phyloP scores from a whole-genome alignment of 805 yeast species.

The Tanozyma kutaoensis region DNA sequence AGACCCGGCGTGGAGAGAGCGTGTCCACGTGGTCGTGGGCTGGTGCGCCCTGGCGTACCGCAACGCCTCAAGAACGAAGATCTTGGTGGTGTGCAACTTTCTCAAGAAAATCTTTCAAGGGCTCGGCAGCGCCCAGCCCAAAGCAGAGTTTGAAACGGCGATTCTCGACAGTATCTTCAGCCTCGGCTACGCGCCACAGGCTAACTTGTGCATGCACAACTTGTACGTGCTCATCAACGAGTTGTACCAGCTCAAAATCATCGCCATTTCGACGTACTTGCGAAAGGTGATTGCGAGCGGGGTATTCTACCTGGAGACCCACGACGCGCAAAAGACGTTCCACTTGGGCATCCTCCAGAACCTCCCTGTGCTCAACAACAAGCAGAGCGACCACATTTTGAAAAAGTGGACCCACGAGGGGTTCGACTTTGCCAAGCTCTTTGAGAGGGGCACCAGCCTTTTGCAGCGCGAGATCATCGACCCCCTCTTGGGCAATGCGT shows the following conservation, averaged over 20 bases:
- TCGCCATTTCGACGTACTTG: slow-evolving; percentile 54
- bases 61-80: slow-evolving; percentile 16
- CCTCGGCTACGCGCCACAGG: slow-evolving; percentile 9
- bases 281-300: slow-evolving; percentile 82
- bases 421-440: slow-evolving; percentile 16
- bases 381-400: slow-evolving; percentile 42
- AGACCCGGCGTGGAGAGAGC: slow-evolving; percentile 16
- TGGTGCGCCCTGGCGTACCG: slow-evolving; percentile 31
- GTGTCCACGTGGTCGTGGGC: slow-evolving; percentile 18
- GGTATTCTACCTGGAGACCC: slow-evolving; percentile 34
- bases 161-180: slow-evolving; percentile 25
- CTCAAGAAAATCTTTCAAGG: slow-evolving; percentile 25
- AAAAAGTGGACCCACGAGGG: slow-evolving; percentile 30
- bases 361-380: slow-evolving; percentile 39
- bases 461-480: slow-evolving; percentile 20
- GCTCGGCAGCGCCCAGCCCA: slow-evolving; percentile 11
- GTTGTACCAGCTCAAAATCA: slow-evolving; percentile 33
- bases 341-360: slow-evolving; percentile 48
- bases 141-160: slow-evolving; percentile 31
- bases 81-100: slow-evolving; percentile 28
- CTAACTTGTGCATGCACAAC: slow-evolving; percentile 7
- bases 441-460: slow-evolving; percentile 23
- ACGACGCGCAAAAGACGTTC: slow-evolving; percentile 12
- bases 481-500: no score
- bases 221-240: slow-evolving; percentile 39